Base-by-base conservation (phyloP, 2,329 filamentous ascomycete species). In the Podosphaera fusca region DNA sequence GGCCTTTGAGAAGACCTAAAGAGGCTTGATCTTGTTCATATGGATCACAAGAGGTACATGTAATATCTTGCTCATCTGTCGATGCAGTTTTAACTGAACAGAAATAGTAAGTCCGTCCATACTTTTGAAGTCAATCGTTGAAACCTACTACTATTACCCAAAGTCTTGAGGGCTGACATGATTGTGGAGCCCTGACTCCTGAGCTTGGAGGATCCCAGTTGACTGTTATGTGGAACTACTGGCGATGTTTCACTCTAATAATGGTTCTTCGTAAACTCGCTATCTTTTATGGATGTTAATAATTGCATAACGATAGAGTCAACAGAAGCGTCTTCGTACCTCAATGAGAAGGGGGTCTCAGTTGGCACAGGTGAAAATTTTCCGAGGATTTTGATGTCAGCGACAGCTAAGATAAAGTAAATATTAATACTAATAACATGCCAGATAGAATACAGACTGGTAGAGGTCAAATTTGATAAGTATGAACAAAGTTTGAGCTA, bases 181-280 rank as follows among this genome's bases (percentile, higher is more conserved):
- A 75, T 62, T 47, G 66, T 70, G 4, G 70, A 72, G n/a, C 70
- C 68, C 47, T 70, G 69, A 31, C 69, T 69, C 57, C 68, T 67
- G 45, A 71, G 52, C 59, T 72, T 74, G 3, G 66, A 69, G 59
- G 60, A 66, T 54, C 59, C 57, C 12, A 58, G 60, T 52, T 62
- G 60, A 53, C 63, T 63, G 12, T 60, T 60, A 14, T 61, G 59
- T 31, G 65, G 63, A 29, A 64, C 10, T 7, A 42, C 10, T 42
- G 10, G 38, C 3, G 38, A 12, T 42, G 9, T 14, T 42, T 42
- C n/a, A 12, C 38, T 42, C 38, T 42, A 14, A 1, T 42, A 42
- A 42, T 4, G 10, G 10, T 38, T 42, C 38, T 42, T 8, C n/a
- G 10, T 12, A 42, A 42, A 42, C 3, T 6, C n/a, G 38, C n/a